Conservation (phyloP, 345 rosid species). For the Corymbia maculata region DNA sequence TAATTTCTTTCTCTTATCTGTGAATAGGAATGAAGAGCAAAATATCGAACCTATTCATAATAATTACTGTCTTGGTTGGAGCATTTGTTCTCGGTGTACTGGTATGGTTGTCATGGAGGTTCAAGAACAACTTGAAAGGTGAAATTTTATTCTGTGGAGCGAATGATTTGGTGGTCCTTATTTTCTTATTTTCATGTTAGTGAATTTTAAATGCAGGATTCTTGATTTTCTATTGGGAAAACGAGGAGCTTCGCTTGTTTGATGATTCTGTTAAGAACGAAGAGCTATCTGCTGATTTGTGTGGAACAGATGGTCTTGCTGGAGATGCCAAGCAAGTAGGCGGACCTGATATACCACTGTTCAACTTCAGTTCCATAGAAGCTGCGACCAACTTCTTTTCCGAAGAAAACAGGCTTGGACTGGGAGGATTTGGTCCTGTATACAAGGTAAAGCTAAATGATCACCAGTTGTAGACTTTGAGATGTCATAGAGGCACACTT, state of each 20-base stretch:
- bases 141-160: background rate
- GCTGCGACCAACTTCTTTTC: slow-evolving; percentile 54
- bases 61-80: slow-evolving; percentile 25
- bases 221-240: slow-evolving; percentile 11
- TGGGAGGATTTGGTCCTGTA: slow-evolving; percentile 83
- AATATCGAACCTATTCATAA: slow-evolving; percentile 26
- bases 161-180: background rate
- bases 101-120: slow-evolving; percentile 36
- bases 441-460: slow-evolving; percentile 44
- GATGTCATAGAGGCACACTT: background rate
- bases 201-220: slow-evolving; percentile 1
- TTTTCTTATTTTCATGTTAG: background rate
- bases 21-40: slow-evolving; percentile 17
- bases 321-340: slow-evolving; percentile 34
- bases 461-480: background rate
- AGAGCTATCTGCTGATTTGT: slow-evolving; percentile 35
- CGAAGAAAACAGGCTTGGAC: slow-evolving; percentile 63
- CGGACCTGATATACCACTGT: slow-evolving; percentile 43
- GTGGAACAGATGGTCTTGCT: slow-evolving; percentile 23
- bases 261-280: slow-evolving; percentile 9
- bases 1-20: background rate
- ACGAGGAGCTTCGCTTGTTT: slow-evolving; percentile 7
- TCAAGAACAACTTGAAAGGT: slow-evolving; percentile 40
- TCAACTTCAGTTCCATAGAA: slow-evolving; percentile 32
- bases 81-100: slow-evolving; percentile 16